phyloP scores from a whole-genome alignment of 208 protist genomes.

The Leishmania amazonensis region DNA sequence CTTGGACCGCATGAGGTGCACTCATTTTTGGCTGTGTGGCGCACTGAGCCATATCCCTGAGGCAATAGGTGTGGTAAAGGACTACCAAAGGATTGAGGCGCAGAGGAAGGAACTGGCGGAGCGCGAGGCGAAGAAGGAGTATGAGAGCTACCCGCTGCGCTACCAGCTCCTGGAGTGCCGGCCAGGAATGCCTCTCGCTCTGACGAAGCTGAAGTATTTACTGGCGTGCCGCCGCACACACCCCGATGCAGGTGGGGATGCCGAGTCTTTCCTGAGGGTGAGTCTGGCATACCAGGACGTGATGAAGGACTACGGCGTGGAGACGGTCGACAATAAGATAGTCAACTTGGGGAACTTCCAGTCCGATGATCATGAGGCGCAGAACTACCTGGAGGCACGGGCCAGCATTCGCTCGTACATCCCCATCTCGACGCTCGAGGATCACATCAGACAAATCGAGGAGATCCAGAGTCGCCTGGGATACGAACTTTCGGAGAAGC shows the following conservation, averaged over 20 bases:
- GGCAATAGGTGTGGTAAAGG: conserved; percentile 47
- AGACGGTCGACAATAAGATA: conserved; percentile 84
- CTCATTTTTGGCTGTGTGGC: conserved; percentile 39
- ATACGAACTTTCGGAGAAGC: conserved; percentile 58
- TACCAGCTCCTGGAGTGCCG: conserved; percentile 82
- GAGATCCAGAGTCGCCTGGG: conserved; percentile 69
- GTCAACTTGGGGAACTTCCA: conserved; percentile 89
- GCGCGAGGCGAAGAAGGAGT: conserved; percentile 57
- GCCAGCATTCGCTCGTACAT: conserved; percentile 75
- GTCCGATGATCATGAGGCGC: conserved; percentile 64
- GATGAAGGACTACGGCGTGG: conserved; percentile 89
- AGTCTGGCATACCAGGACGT: conserved; percentile 85
- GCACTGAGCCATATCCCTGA: conserved; percentile 54
- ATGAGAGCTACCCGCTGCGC: conserved; percentile 64
- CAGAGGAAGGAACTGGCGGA: conserved; percentile 46
- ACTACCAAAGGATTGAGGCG: conserved; percentile 70
- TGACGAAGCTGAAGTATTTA: conserved; percentile 86
- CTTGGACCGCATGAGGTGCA: conserved; percentile 41
- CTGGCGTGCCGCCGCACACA: conserved; percentile 77
- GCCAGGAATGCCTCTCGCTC: conserved; percentile 68
- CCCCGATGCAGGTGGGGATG: conserved; percentile 81
- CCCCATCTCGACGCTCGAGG: conserved; percentile 80
- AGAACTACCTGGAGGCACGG: conserved; percentile 80
- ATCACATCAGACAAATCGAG: conserved; percentile 82
- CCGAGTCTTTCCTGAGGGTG: conserved; percentile 74